phyloP scores from a whole-genome alignment of 768 basidiomycete species.

The Russula virescens region DNA sequence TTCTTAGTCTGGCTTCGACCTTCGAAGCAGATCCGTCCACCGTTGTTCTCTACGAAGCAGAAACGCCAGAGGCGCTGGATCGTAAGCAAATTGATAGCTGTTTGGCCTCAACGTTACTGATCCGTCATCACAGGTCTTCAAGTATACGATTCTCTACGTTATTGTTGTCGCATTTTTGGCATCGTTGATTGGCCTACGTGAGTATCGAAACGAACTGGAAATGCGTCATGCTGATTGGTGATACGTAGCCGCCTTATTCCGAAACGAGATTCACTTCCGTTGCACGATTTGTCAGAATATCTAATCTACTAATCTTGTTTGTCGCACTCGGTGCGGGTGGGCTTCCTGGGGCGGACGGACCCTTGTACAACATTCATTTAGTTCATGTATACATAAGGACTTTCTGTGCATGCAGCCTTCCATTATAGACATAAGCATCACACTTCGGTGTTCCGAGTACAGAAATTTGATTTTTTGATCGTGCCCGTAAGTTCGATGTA shows the following conservation, averaged over 20 bases:
- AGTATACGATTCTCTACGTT: constrained; percentile 80
- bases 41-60: constrained; percentile 91
- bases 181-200: constrained; percentile 78
- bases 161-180: constrained; percentile 70
- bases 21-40: constrained; percentile 88
- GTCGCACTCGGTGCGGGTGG: constrained; percentile 5
- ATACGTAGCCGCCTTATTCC: constrained; percentile 68
- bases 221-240: constrained; percentile 21
- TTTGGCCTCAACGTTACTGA: not conserved
- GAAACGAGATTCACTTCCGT: constrained; percentile 65
- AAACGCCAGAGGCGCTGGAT: constrained; percentile 91
- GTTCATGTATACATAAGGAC: constrained; percentile 17
- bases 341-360: constrained; percentile 8
- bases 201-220: constrained; percentile 32
- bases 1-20: constrained; percentile 86
- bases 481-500: too few relatives aligned
- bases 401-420: too few relatives aligned
- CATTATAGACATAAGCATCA: too few relatives aligned
- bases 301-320: constrained; percentile 40
- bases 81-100: constrained; percentile 36
- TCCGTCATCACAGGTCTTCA: constrained; percentile 49
- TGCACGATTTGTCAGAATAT: constrained; percentile 85
- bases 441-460: not conserved
- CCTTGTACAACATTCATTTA: constrained; percentile 23
- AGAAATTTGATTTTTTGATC: too few relatives aligned